Evolutionary conservation across 164 flowering plant genomes (phyloP).

Genomic region (Platanus orientalis): DNA sequence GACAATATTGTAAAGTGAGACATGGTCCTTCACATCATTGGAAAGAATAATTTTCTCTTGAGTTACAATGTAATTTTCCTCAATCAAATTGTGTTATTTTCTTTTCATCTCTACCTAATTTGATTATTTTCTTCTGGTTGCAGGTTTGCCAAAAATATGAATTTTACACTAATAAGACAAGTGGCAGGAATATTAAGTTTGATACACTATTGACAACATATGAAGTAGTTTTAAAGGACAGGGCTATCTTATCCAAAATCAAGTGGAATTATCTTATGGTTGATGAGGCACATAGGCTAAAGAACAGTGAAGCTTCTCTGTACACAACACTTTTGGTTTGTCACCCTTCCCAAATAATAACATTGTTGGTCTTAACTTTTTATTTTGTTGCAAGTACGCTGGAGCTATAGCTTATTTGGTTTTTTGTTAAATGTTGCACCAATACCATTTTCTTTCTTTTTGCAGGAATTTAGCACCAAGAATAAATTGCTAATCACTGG

Average conservation of each 20-base stretch:
- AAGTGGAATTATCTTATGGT: slow-evolving; percentile 98
- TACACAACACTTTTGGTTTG: slow-evolving; percentile 82
- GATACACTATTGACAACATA: slow-evolving; percentile 89
- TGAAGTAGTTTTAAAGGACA: slow-evolving; percentile 93
- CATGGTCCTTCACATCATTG: too few species aligned
- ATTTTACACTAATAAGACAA: slow-evolving; percentile 61
- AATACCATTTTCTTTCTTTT: too few species aligned
- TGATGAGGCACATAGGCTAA: slow-evolving; percentile 97
- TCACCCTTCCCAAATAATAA: background rate
- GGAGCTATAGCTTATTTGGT: background rate
- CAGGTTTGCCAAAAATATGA: slow-evolving; percentile 97
- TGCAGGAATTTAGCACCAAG: slow-evolving; percentile 94
- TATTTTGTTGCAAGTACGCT: background rate
- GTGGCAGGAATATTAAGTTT: slow-evolving; percentile 67
- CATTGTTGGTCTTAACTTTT: background rate
- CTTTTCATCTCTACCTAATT: background rate
- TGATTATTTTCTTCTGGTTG: slow-evolving; percentile 7
- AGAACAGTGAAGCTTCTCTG: slow-evolving; percentile 94
- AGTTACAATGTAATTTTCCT: too few species aligned
- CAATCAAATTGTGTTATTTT: too few species aligned
- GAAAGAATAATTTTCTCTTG: too few species aligned
- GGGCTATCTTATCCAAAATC: slow-evolving; percentile 81
- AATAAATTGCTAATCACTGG: slow-evolving; percentile 98
- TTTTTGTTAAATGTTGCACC: background rate
- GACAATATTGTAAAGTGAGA: too few species aligned